Evolutionary conservation across 2,329 filamentous ascomycete genomes (phyloP), one percentile per base, ranked within the genome.

Genomic region (Orbilia oligospora): DNA sequence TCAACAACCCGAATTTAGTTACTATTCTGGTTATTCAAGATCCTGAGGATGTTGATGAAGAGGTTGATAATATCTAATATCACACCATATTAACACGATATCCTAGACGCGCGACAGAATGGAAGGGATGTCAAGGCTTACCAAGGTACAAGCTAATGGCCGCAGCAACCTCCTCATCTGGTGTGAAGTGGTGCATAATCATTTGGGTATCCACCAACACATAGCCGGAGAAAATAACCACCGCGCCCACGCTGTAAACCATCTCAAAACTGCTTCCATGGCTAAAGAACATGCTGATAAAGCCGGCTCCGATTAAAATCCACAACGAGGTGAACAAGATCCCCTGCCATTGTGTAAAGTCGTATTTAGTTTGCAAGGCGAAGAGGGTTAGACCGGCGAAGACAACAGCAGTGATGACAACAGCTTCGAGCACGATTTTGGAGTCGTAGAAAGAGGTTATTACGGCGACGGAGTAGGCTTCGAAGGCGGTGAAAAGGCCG

Each of bases 131-230:
- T 27, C n/a, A 16, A 38, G 24, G 69, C 75, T 72, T 49, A 78
- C 75, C 75, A 63, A 99, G 89, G 84, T 99, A 99, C 61, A 99
- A 88, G 83, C 93, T 96, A 85, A 99, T 97, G 9, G 93, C 91
- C 63, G 95, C 95, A 5, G 94, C 94, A 84, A 98, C 97, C 87
- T 97, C 94, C 88, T 97, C 95, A 86, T 99, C 96, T 66, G 97
- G 93, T 83, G 98, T 95, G 86, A 97, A 96, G 85, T 97, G 93
- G 83, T 94, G 90, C 89, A 99, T 92, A 80, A 99, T 90, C 82
- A 99, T 87, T 87, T 99, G 96, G 0, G 96, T 99, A 84, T 99
- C 96, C 56, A 98, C 93, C 56, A 99, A 88, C 80, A 99, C 97
- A 86, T 99, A 99, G 6, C 88, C 95, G 61, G 91, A 94, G 87